phyloP scores from a whole-genome alignment of 805 yeast genomes.

The Torulaspora franciscae region DNA sequence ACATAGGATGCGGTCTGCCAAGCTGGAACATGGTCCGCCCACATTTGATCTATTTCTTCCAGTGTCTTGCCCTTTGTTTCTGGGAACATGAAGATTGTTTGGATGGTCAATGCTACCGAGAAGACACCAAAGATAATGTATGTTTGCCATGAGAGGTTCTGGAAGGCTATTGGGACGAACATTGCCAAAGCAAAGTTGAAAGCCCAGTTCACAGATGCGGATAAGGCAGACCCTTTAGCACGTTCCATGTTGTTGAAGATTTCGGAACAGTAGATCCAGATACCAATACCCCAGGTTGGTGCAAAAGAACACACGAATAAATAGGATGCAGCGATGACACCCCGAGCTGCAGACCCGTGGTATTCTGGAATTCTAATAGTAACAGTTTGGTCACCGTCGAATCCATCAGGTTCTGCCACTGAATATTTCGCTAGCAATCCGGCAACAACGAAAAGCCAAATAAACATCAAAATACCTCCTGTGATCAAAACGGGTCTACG shows the following conservation, averaged over 20 bases:
- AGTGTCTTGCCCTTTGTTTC: conserved; percentile 72
- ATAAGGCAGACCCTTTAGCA: conserved; percentile 60
- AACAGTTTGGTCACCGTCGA: conserved; percentile 28
- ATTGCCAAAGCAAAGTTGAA: conserved; percentile 60
- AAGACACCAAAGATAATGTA: conserved; percentile 53
- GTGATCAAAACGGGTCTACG: conserved; percentile 57
- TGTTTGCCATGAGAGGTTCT: conserved; percentile 54
- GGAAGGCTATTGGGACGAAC: conserved; percentile 56
- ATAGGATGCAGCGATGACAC: conserved; percentile 61
- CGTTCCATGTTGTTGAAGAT: conserved; percentile 59
- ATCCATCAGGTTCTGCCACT: conserved; percentile 46
- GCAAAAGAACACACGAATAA: conserved; percentile 54
- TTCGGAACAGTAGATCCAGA: conserved; percentile 57
- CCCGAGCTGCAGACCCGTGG: conserved; percentile 44
- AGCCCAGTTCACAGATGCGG: conserved; percentile 65
- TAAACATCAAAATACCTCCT: conserved; percentile 44
- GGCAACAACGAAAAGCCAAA: conserved; percentile 37
- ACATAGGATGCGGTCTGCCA: conserved; percentile 23
- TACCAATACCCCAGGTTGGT: conserved; percentile 56
- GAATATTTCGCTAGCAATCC: conserved; percentile 34
- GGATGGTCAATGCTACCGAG: conserved; percentile 51
- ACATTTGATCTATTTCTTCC: conserved; percentile 61
- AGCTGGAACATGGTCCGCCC: conserved; percentile 28
- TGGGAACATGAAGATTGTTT: conserved; percentile 63
- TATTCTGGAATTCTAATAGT: conserved; percentile 25